A percentile compares a stretch with the other conserved stretches of the same genome.
phyloP scores from a whole-genome alignment of 768 basidiomycete genomes.

The Suillus ampliporus region DNA sequence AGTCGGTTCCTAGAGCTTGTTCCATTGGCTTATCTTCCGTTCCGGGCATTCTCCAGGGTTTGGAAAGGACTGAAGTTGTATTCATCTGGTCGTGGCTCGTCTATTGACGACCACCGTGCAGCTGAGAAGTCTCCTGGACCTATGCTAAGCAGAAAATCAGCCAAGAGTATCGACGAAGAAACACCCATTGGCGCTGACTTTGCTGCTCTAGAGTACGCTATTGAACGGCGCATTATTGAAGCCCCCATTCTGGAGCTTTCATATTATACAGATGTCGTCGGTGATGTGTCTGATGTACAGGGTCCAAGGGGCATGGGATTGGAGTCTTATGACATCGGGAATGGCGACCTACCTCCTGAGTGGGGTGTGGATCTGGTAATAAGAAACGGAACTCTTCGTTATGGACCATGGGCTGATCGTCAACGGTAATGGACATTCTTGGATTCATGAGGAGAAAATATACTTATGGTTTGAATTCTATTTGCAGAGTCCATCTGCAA shows the following conservation, averaged over 20 bases:
- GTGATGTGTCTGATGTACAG: constrained; percentile 61
- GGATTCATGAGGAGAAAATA: neutral
- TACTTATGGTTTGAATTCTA: constrained; percentile 7
- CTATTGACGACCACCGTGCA: constrained; percentile 8
- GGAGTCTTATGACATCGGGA: constrained; percentile 75
- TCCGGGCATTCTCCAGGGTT: constrained; percentile 48
- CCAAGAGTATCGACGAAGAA: constrained; percentile 52
- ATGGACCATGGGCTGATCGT: constrained; percentile 97
- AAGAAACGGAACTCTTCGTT: constrained; percentile 75
- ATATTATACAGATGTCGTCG: constrained; percentile 88
- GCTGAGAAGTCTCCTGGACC: constrained; percentile 11
- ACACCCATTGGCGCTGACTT: constrained; percentile 63
- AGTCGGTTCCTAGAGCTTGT: constrained; percentile 30
- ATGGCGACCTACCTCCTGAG: constrained; percentile 87
- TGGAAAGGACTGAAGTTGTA: constrained; percentile 62
- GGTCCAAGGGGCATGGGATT: constrained; percentile 36
- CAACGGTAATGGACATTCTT: constrained; percentile 62
- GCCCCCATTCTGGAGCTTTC: constrained; percentile 77
- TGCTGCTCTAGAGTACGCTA: constrained; percentile 78
- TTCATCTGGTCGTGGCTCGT: constrained; percentile 26
- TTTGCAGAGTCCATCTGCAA: constrained; percentile 72
- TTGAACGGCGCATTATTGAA: constrained; percentile 83
- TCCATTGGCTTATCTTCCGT: constrained; percentile 44
- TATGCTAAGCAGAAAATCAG: constrained; percentile 15
- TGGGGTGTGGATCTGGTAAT: constrained; percentile 91